phyloP scores from a whole-genome alignment of 495 filamentous ascomycete genomes.

The Talaromyces nanjingensis region DNA sequence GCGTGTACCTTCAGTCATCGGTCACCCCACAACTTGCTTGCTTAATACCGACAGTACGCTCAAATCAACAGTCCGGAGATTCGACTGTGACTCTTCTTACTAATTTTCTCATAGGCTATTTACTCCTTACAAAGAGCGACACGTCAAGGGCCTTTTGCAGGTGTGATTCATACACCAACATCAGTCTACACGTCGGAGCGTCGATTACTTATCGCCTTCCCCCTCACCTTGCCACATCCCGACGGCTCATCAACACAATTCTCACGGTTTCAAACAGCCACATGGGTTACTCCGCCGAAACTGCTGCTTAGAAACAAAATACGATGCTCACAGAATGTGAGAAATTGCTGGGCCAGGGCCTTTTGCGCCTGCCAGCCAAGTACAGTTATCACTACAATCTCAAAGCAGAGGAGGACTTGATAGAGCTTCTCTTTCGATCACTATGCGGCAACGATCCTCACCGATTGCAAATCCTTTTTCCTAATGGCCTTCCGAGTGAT shows the following conservation, averaged over 20 bases:
- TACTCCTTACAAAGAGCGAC: neutral
- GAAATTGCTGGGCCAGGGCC: constrained; percentile 65
- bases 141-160: neutral
- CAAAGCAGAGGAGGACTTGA: constrained; percentile 58
- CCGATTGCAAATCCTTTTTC: constrained; percentile 72
- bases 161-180: neutral
- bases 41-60: neutral
- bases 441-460: constrained; percentile 67
- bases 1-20: neutral
- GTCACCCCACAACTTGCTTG: constrained; percentile 3
- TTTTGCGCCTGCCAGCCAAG: constrained; percentile 62
- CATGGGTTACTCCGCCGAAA: neutral
- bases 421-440: constrained; percentile 76
- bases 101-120: neutral
- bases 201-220: neutral
- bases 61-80: neutral
- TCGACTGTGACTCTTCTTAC: neutral
- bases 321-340: constrained; percentile 64
- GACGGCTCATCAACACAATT: neutral
- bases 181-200: neutral
- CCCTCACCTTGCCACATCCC: constrained; percentile 3
- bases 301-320: constrained; percentile 8
- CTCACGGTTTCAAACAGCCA: neutral
- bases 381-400: constrained; percentile 67
- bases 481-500: constrained; percentile 56